These are phyloP conservation scores for Thuja plicata DNA, from an alignment of 83 land plant species.

Conservation along the genomic window DNA sequence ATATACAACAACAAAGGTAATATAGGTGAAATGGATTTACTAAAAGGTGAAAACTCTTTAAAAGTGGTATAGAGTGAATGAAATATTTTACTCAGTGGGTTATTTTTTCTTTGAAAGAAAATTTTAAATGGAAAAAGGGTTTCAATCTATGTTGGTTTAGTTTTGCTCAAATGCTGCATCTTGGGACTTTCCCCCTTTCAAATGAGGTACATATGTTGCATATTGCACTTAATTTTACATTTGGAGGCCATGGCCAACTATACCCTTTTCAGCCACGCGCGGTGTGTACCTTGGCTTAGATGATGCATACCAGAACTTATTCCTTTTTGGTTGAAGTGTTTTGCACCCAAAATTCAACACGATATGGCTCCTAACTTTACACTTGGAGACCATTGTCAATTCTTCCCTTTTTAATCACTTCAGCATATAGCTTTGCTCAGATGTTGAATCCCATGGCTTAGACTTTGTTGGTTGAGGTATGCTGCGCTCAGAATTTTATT, in stretches of 20 bases:
- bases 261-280: not conserved
- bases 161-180: not conserved
- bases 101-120: no score
- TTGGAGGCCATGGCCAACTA: not conserved
- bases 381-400: not conserved
- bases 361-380: not conserved
- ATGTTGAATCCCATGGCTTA: not conserved
- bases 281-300: not conserved
- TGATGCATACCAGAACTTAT: not conserved
- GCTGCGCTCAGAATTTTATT: no score
- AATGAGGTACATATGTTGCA: not conserved
- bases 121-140: no score
- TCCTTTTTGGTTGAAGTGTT: not conserved
- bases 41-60: no score
- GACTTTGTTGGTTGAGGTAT: not conserved
- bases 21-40: no score
- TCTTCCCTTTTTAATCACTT: not conserved
- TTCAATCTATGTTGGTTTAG: no score
- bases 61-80: no score
- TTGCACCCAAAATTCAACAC: not conserved
- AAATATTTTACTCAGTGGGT: no score
- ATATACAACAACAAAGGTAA: no score
- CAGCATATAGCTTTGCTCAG: not conserved
- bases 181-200: not conserved
- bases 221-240: no score